Evolutionary conservation across 225 moss, liverwort and hornwort species (phyloP).

Genomic region (Sphagnum tenellum): DNA sequence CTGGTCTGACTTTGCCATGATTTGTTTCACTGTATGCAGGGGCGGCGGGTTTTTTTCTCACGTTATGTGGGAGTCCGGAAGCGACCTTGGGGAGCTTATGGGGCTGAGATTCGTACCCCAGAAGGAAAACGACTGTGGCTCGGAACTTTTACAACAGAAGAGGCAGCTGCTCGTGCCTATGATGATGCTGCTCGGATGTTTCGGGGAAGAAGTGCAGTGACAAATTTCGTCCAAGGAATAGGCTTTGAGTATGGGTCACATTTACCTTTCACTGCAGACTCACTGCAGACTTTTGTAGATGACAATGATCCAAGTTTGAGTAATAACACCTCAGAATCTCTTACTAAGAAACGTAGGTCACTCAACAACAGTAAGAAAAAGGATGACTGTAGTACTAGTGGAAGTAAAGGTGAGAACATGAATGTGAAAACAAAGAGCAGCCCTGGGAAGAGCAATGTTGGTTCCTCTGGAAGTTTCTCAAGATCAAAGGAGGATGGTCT

Average conservation of each 20-base stretch:
- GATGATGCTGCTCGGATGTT: constrained; percentile 88
- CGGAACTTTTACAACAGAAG: constrained; percentile 95
- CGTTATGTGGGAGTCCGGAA: constrained; percentile 93
- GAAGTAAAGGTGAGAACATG: constrained; percentile 9
- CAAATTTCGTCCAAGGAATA: constrained; percentile 67
- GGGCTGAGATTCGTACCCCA: constrained; percentile 96
- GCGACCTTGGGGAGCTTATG: constrained; percentile 98
- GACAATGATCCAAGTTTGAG: constrained; percentile 20
- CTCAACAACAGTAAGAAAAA: constrained; percentile 41
- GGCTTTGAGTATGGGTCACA: constrained; percentile 42
- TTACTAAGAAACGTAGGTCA: constrained; percentile 45
- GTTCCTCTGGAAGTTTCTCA: not conserved
- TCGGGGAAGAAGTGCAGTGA: constrained; percentile 91
- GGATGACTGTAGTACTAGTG: constrained; percentile 12
- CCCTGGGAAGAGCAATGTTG: not conserved
- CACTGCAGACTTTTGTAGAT: constrained; percentile 32
- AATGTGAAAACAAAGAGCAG: not conserved
- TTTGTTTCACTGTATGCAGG: constrained; percentile 27
- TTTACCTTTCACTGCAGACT: constrained; percentile 32
- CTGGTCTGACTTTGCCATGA: no score
- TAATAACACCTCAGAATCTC: constrained; percentile 11
- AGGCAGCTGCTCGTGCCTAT: constrained; percentile 92
- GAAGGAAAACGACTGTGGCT: constrained; percentile 93
- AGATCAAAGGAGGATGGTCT: no score
- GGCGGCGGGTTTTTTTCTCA: constrained; percentile 80